Base-by-base conservation (phyloP, 2,329 filamentous ascomycete genomes). In the Zymoseptoria passerinii region DNA sequence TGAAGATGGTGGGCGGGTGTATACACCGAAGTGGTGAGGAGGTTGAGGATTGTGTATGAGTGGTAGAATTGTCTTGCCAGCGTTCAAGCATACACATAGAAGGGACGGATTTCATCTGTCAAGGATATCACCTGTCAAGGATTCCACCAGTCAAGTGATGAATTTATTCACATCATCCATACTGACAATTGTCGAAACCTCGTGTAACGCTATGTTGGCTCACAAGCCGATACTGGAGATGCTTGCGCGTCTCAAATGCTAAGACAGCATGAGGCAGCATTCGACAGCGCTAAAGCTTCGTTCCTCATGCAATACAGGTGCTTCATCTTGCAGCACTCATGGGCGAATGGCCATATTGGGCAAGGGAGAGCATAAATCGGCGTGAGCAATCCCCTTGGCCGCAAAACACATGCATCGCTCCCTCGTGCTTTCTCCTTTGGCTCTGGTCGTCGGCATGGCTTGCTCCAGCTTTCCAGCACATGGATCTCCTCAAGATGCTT, bases 1-100 rank as follows among this genome's bases (percentile, higher is more conserved):
- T 53, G 52, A 61, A 8, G 51, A 65, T 9, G 63, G 60, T 9
- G 63, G 56, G 3, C 35, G 70, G 58, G 44, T 72, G 28, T 70
- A 70, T 51, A 64, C 60, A 50, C 59, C 53, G 49, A 61, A 56
- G 28, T 52, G 8, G 13, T 27, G 50, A 28, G 35, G 35, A 16
- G 35, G 5, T 13, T 16, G 16, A n/a, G 13, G 35, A 3, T 23
- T 23, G 35, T 44, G 10, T 44, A n/a, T n/a, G 4, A n/a, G n/a
- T 44, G 16, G 35, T 16, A 13, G 35, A 44, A 16, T 6, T 16
- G n/a, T 44, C 35, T 44, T n/a, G 35, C 35, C 16, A 44, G 35
- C 35, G 35, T 44, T 44, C 35, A 44, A 44, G 35, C 35, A 44
- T 44, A 44, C 13, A 44, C 10, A 16, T 44, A 44, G 35, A 44